Evolutionary conservation across 768 basidiomycete genomes (phyloP), one percentile per base, ranked within the genome.

Genomic region (Cubamyces lactineus): DNA sequence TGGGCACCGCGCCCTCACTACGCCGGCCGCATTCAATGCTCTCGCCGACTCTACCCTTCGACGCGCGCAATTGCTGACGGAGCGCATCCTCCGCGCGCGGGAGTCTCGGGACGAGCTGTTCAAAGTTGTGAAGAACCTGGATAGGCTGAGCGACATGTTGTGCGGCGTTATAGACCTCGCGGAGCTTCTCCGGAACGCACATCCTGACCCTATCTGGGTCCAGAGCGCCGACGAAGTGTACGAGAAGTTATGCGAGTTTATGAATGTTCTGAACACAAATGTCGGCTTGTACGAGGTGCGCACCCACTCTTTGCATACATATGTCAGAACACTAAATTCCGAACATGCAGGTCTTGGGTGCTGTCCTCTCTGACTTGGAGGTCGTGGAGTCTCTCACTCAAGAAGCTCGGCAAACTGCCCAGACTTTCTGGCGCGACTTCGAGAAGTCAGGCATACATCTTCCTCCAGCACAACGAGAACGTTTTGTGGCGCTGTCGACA

Each of bases 111-210:
- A 80, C 53, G 95, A 96, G 73, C 79, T 96, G 50, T 78, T 87
- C 62, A 84, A 88, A 75, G 94, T 94, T 11, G 92, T 98, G 62
- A 98, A 98, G 81, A 97, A 96, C 73, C 77, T 99, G 63, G 97
- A 99, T 79, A 82, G 96, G 63, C 86, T 99, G 67, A 98, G 96
- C 72, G 96, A 99, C 78, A 82, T 96, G 75, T 79, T 99, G 2
- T 99, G 97, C 69, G 89, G 92, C 12, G 94, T 99, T 63, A 98
- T 98, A 64, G 97, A 99, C 77, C 85, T 98, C 61, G 92, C 94
- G 53, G 97, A 99, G 74, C 83, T 97, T 52, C 82, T 99, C 28
- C 84, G 96, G 64, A 96, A 96, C 71, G 88, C 94, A 0, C 96
- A 98, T 78, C 95, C 96, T 1, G 93, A 97, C 71, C 78, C 80